Evolutionary conservation across 352 stramenopile genomes (phyloP).

Genomic region (Pythium aristosporum): DNA sequence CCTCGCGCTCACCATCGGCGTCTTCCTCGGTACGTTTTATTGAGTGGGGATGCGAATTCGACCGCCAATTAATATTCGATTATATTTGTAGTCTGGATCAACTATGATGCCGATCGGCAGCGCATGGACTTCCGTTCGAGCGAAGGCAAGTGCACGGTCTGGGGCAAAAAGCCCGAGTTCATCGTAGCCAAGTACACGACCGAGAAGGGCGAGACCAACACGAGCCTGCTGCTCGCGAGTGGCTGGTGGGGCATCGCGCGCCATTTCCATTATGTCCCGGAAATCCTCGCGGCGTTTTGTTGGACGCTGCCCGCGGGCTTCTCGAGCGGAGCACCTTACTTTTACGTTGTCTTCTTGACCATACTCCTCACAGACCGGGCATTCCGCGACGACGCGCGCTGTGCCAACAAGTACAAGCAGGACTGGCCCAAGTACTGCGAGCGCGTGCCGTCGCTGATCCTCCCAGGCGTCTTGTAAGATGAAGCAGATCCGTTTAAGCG

Average conservation of each 20-base stretch:
- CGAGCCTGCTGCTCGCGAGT: conserved; percentile 89
- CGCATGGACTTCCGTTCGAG: conserved; percentile 90
- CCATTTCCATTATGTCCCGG: conserved; percentile 95
- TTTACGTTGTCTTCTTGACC: conserved; percentile 91
- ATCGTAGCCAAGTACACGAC: conserved; percentile 94
- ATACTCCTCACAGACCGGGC: conserved; percentile 94
- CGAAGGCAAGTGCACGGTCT: conserved; percentile 88
- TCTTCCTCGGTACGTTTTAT: conserved; percentile 65
- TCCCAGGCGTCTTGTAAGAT: conserved; percentile 75
- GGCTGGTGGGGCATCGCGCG: conserved; percentile 94
- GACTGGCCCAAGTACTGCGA: conserved; percentile 94
- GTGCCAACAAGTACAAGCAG: conserved; percentile 94
- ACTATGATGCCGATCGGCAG: conserved; percentile 95
- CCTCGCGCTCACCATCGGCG: conserved; percentile 52
- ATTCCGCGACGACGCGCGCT: conserved; percentile 94
- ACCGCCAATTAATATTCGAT: neutral
- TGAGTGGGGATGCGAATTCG: neutral
- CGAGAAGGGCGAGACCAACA: conserved; percentile 83
- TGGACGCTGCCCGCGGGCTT: conserved; percentile 73
- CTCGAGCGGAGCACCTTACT: conserved; percentile 75
- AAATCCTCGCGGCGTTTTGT: conserved; percentile 85
- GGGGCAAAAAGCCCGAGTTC: conserved; percentile 89
- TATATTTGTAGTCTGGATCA: conserved; percentile 82
- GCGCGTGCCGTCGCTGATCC: conserved; percentile 85
- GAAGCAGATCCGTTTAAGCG: neutral